Base-by-base conservation (phyloP, 1,139 yeast genomes). In the Yamadazyma mexicana region DNA sequence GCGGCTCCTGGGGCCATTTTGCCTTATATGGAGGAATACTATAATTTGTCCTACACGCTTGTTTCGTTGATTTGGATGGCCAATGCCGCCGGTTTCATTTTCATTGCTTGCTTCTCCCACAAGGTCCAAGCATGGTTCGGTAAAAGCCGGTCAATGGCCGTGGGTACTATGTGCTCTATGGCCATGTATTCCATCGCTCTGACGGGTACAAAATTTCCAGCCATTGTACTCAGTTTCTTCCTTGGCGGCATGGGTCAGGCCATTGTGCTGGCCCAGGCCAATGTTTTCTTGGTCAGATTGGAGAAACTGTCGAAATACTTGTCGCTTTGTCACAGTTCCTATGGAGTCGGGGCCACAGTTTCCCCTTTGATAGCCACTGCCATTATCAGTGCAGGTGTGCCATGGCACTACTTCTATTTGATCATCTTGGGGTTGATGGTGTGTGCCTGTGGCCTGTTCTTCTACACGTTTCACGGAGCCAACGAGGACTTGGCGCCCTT, bases 231-330 rank as follows among this genome's bases (percentile, higher is more conserved):
- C 31, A 84, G 71, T 0, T 80, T 74, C 50, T 77, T 75, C 52
- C 61, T 79, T 47, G 81, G 82, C 2, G 87, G 87, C 0, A 52
- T 77, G 33, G 88, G 87, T 0, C 55, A 68, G 24, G 87, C 85
- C 1, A 58, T 69, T n/a, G 69, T 73, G 2, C 64, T 77, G 27
- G 73, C 84, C 4, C 81, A 79, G 43, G 69, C 73, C 43, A 82
- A 81, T 50, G 69, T 79, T n/a, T 81, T 79, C 45, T 52, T 80
- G 12, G 68, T 81, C 5, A 61, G 75, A 35, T 60, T 81, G 37
- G 69, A 74, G 31, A 69, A 71, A 24, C 69, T 74, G 29, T 67
- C 79, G 12, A 70, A 65, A 31, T 71, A 73, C 40, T 58, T 81
- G 41, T 81, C 86, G 0, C 59, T 65, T 25, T 66, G 71, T 46